A percentile compares a stretch with the other conserved stretches of the same genome.
Evolutionary conservation across 2,329 filamentous ascomycete genomes (phyloP).

Genomic region (Coleophoma eucalyptorum): DNA sequence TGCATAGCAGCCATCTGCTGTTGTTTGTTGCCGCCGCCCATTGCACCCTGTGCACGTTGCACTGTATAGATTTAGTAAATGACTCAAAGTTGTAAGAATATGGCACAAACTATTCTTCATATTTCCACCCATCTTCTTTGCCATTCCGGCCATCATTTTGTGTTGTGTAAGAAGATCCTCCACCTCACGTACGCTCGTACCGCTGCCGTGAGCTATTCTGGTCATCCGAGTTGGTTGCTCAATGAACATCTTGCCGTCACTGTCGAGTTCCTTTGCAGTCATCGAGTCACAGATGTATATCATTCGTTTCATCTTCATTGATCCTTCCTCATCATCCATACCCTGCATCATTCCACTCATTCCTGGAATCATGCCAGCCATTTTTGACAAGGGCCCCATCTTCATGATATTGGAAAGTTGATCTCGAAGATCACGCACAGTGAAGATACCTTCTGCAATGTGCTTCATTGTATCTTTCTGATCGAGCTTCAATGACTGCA

Average conservation of each 20-base stretch:
- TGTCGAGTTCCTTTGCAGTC: slow-evolving; percentile 93
- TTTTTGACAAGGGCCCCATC: slow-evolving; percentile 96
- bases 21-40: slow-evolving; percentile 86
- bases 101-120: slow-evolving; percentile 73
- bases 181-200: slow-evolving; percentile 87
- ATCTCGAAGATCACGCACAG: slow-evolving; percentile 87
- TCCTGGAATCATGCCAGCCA: slow-evolving; percentile 98
- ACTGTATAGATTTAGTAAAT: slow-evolving; percentile 30
- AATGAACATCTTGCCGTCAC: slow-evolving; percentile 89
- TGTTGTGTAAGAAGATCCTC: slow-evolving; percentile 98
- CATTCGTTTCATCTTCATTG: slow-evolving; percentile 91
- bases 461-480: slow-evolving; percentile 99
- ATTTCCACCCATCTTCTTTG: slow-evolving; percentile 96
- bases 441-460: slow-evolving; percentile 95
- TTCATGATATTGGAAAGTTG: slow-evolving; percentile 99
- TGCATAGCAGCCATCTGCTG: slow-evolving; percentile 98
- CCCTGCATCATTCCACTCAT: slow-evolving; percentile 91
- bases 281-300: slow-evolving; percentile 99
- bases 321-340: slow-evolving; percentile 97
- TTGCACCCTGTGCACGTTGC: slow-evolving; percentile 85
- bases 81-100: background rate
- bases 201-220: slow-evolving; percentile 82
- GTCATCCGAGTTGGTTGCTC: slow-evolving; percentile 93
- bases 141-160: slow-evolving; percentile 98
- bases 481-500: slow-evolving; percentile 90